These are phyloP conservation scores for Antitrichia curtipendula DNA, from an alignment of 225 moss, liverwort and hornwort species.

Conservation along the genomic window DNA sequence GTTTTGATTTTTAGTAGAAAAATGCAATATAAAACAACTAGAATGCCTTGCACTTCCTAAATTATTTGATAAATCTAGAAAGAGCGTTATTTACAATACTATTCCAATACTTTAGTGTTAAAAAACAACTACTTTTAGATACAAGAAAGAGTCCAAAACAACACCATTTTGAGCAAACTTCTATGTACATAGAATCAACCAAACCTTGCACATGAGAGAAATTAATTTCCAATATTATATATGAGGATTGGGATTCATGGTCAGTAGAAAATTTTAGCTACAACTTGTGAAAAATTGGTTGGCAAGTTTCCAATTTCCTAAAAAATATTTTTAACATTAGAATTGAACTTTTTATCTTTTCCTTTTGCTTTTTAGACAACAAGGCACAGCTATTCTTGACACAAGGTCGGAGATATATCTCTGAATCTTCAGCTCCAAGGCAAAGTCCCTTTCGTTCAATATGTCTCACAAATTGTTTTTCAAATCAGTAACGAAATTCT, in stretches of 20 bases:
- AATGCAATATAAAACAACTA: not conserved
- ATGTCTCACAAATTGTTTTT: not conserved
- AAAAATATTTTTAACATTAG: not conserved
- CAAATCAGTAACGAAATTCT: not conserved
- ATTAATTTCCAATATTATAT: not conserved
- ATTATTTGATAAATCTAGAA: not conserved
- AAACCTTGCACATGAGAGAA: not conserved
- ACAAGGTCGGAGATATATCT: not conserved
- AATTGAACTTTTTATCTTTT: not conserved
- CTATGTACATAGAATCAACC: not conserved
- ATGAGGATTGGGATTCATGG: not conserved
- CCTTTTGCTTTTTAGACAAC: not conserved
- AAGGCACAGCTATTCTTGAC: not conserved
- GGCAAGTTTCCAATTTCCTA: rapidly evolving
- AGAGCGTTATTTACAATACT: not conserved
- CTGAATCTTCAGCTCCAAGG: not conserved
- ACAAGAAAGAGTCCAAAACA: not conserved
- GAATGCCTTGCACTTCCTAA: not conserved
- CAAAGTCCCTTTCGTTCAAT: not conserved
- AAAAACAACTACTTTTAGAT: no score
- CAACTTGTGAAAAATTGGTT: not conserved
- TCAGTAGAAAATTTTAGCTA: rapidly evolving
- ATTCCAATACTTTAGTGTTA: not conserved
- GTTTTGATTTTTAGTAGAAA: not conserved
- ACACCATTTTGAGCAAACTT: not conserved